Evolutionary conservation across 1,139 yeast genomes (phyloP), one percentile per base, ranked within the genome.

Genomic region (Kurtzmaniella natalensis): DNA sequence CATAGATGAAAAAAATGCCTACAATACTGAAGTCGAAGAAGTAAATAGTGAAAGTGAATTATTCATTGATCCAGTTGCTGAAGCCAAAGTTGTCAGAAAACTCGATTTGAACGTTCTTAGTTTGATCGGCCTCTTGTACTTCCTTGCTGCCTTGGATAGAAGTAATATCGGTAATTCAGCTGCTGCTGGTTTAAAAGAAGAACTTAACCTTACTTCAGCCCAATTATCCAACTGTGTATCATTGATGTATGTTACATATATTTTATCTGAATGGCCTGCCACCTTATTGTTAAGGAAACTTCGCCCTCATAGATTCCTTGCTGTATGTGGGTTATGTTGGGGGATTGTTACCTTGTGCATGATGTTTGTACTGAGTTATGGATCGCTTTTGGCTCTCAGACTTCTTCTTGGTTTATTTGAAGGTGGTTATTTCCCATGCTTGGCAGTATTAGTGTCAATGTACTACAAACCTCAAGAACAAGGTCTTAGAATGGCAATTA

Each of bases 401-500:
- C 28, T 51, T n/a, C 37, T 53, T n/a, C 33, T 53, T 11, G 58
- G 58, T 10, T 31, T 40, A 5, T 46, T 50, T 34, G 58, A 53
- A 42, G 48, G 51, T 15, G 43, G 50, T 25, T 48, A 46, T 44
- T 45, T 43, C 41, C 73, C 75, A 1, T 56, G 67, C 15, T 56
- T 70, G 37, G 57, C 55, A 33, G 60, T 67, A 43, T 61, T 62
- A 33, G 43, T 66, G 11, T 59, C 71, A 1, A 55, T 62, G 38
- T 53, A 64, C 23, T 70, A 65, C 41, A 58, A 62, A 31, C 56
- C 61, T 37, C 52, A 57, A 34, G 72, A 70, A 44, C 59, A 61
- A 41, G 73, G 70, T 2, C 51, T 54, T 32, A 54, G 76, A 38
- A 60, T 68, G 39, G 64, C 73, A 2, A 59, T 53, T 34, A 58